Base-by-base conservation (phyloP, 495 filamentous ascomycete genomes). In the Parachaetomium inaequale region DNA sequence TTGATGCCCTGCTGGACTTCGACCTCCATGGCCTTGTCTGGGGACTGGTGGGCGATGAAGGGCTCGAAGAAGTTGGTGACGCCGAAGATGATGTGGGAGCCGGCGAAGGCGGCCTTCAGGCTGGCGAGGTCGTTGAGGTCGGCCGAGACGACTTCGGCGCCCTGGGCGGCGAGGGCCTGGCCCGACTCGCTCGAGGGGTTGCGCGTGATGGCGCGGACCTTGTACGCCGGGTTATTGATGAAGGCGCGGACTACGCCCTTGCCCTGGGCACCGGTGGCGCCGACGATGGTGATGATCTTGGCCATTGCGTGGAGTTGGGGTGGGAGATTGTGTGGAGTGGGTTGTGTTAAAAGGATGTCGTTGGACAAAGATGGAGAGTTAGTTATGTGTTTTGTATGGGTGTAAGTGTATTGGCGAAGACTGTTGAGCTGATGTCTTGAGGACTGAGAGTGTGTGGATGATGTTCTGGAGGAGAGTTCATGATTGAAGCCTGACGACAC, bases 201-300 rank as follows among this genome's bases (percentile, higher is more conserved):
- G 21, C 86, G 78, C 1, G 84, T 86, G 34, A 88, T 76, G 52
- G 74, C 86, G 28, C 85, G 81, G 57, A 89, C 68, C 25, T 70
- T 68, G 72, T 79, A 89, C 36, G 70, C 65, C 1, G 85, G 69
- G 69, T 86, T 75, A 31, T 74, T 68, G n/a, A 86, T 74, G 43
- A 88, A 74, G 28, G 69, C 65, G 43, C 77, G 70, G 45, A 87
- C 75, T 26, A 88, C 79, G 12, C 82, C 83, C 17, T 80, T 76
- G 53, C 86, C 87, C 67, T 88, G 86, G 46, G 78, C 78, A 63
- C 87, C 85, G 31, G 87, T 88, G 14, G 84, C 82, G 34, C 85
- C 85, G 69, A 88, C 84, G 21, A 89, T 74, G 29, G 80, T 80
- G 70, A 88, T 72, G 64, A 84, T 64, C 56, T 65, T 72, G 51